These are phyloP conservation scores for Symbiodinium pilosum DNA, from an alignment of 73 alveolate species.

Conservation along the genomic window DNA sequence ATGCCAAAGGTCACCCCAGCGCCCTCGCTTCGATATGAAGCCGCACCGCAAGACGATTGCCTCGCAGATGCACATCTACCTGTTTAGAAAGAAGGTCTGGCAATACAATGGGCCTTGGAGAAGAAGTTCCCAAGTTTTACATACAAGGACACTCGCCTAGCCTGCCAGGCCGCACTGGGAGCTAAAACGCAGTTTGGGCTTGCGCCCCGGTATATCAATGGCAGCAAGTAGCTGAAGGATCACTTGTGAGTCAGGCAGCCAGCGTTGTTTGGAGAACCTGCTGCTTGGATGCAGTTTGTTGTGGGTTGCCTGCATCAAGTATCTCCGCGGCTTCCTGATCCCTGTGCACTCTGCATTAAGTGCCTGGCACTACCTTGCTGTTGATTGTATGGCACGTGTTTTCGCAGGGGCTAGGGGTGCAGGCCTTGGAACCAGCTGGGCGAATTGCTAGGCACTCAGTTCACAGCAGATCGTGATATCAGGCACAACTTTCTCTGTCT, in stretches of 20 bases:
- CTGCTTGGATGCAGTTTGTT: not conserved
- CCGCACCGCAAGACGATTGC: conserved; percentile 3
- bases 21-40: not conserved
- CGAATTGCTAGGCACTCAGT: not conserved
- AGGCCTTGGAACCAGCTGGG: conserved; percentile 11
- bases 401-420: not conserved
- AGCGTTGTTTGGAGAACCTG: not conserved
- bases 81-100: no score
- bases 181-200: not conserved
- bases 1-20: not conserved
- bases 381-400: not conserved
- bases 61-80: not conserved
- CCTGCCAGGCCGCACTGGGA: not conserved
- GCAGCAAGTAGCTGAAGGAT: not conserved
- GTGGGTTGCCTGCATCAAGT: not conserved
- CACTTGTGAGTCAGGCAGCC: no score
- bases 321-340: not conserved
- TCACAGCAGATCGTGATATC: not conserved
- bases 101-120: no score
- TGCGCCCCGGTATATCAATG: not conserved
- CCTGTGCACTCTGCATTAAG: not conserved
- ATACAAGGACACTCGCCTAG: no score
- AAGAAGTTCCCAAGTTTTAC: no score
- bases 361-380: not conserved
- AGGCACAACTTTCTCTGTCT: no score